Base-by-base conservation (phyloP, 106 monocot genomes). In the Acanthochlamys bracteata region DNA sequence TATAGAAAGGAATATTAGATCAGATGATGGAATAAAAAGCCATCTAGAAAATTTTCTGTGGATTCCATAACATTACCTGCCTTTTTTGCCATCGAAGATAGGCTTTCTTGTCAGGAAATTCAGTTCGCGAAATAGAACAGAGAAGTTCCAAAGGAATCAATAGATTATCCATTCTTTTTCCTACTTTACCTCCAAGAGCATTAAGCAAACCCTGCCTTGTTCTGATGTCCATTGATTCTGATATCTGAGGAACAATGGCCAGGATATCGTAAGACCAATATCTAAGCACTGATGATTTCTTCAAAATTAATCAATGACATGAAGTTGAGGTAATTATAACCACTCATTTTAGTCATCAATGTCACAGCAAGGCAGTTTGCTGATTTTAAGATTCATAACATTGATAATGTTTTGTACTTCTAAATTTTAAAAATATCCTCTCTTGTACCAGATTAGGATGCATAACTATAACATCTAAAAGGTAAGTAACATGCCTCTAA, bases 81-180 rank as follows among this genome's bases (percentile, higher is more conserved):
- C 94, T 79, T 71, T 90, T 95, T 80, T 95, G 94, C 94, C 94
- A 95, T 63, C 84, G 71, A 22, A 95, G 61, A 74, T 79, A 90
- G 24, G 94, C 86, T 80, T 82, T 95, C 75, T 76, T 95, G 63
- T 95, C 94, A 60, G 94, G 87, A 67, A 95, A 95, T 64, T 95
- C 94, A 33, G 86, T 80, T 53, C 82, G 81, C 65, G 94, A 90
- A 55, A 95, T 76, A 76, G 84, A 90, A 60, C 78, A 86, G 57
- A 95, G 53, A 33, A 95, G 64, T 67, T 95, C 94, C 20, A 95
- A 60, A 21, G 94, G 94, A 70, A 95, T 63, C 72, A 95, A 76
- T 60, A 95, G 81, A 42, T 84, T 77, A 76, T 95, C 94, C 94
- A 95, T 95, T 75, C 94, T 82, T 82, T 90, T 95, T 27, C 94